Conservation (phyloP, 2,329 filamentous ascomycete genomes). For the Xylariomycetidae sp. region DNA sequence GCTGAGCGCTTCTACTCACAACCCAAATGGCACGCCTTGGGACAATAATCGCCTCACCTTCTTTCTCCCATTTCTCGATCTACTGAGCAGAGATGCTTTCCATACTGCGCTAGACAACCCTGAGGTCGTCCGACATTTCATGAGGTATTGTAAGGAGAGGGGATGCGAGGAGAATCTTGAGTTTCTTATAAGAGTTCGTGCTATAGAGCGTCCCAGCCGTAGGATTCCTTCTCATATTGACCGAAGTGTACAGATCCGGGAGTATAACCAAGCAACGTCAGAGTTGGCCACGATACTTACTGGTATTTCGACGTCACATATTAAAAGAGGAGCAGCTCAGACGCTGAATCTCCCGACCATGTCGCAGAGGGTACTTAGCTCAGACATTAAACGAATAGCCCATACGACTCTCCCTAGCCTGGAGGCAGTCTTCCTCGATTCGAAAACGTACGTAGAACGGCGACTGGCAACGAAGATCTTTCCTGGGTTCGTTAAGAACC, state of each 20-base stretch:
- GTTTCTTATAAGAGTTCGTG: constrained; percentile 44
- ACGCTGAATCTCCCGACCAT: constrained; percentile 37
- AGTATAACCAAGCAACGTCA: constrained; percentile 39
- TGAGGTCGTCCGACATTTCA: constrained; percentile 39
- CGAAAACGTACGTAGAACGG: constrained; percentile 39
- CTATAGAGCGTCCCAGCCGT: not conserved
- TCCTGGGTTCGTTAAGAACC: constrained; percentile 48
- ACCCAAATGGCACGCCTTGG: constrained; percentile 1
- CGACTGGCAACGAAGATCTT: constrained; percentile 42
- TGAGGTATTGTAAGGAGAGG: constrained; percentile 43
- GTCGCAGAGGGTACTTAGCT: constrained; percentile 36
- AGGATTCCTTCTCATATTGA: not conserved
- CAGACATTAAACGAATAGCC: constrained; percentile 42
- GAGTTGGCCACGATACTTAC: constrained; percentile 41
- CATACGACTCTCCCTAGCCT: constrained; percentile 40
- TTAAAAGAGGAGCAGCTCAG: constrained; percentile 27
- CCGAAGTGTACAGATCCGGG: constrained; percentile 40
- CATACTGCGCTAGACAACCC: constrained; percentile 46
- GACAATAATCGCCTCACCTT: constrained; percentile 5
- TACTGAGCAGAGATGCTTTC: constrained; percentile 47
- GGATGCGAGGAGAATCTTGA: constrained; percentile 46
- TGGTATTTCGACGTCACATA: constrained; percentile 39
- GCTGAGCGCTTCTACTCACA: constrained; percentile 1
- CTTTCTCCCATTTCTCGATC: constrained; percentile 34
- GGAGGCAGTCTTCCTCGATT: constrained; percentile 38